These are phyloP conservation scores for Diaporthe longicolla DNA, from an alignment of 2,329 filamentous ascomycete genomes.

Conservation along the genomic window DNA sequence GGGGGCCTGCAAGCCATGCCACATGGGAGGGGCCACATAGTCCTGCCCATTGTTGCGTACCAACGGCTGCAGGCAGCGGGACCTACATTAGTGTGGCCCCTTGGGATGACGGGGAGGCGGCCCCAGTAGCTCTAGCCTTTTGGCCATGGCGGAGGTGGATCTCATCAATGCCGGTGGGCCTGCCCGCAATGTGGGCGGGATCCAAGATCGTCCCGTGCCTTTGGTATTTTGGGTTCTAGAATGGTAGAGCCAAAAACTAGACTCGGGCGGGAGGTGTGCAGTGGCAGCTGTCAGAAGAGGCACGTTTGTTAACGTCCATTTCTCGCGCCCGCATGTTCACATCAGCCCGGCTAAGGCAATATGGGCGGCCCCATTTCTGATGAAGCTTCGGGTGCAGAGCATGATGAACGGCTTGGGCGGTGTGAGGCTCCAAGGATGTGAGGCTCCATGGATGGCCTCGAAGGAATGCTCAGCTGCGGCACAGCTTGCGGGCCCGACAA, in stretches of 20 bases:
- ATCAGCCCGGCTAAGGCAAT: neutral
- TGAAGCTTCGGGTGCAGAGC: neutral
- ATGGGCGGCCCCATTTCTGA: neutral
- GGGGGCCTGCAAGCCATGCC: slow-evolving; percentile 25
- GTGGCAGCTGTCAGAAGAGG: slow-evolving; percentile 25
- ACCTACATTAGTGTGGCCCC: slow-evolving; percentile 35
- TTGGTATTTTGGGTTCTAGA: slow-evolving; percentile 30
- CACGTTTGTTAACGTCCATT: neutral
- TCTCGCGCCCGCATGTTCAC: neutral
- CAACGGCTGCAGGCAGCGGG: slow-evolving; percentile 32
- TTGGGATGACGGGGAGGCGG: slow-evolving; percentile 11
- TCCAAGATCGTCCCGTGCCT: slow-evolving; percentile 30
- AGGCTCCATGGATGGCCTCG: slow-evolving; percentile 16
- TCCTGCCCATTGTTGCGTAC: slow-evolving; percentile 11
- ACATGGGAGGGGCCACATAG: slow-evolving; percentile 12
- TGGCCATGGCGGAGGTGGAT: slow-evolving; percentile 31
- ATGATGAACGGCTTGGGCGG: neutral
- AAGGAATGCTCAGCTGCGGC: slow-evolving; percentile 27
- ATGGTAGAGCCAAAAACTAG: slow-evolving; percentile 15
- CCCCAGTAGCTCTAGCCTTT: slow-evolving; percentile 23
- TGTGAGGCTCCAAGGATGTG: slow-evolving; percentile 17
- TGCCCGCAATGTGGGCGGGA: slow-evolving; percentile 27
- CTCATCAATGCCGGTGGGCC: slow-evolving; percentile 34
- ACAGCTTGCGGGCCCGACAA: slow-evolving; percentile 14
- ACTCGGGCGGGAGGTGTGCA: slow-evolving; percentile 11